Base-by-base conservation (phyloP, 768 basidiomycete species). In the Rhizopogon salebrosus region DNA sequence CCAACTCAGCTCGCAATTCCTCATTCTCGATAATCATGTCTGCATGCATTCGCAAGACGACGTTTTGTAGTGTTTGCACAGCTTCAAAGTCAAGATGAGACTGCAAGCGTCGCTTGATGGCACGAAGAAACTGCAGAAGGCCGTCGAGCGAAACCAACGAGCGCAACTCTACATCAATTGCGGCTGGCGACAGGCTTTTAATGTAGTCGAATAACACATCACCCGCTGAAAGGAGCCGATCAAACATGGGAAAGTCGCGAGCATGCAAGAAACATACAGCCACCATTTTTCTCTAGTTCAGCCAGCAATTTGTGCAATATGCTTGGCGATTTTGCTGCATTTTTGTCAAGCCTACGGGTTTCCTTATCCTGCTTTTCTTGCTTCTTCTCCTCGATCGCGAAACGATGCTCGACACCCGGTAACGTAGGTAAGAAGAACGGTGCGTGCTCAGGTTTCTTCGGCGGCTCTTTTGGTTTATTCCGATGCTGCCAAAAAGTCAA, bases 351-450 rank as follows among this genome's bases (percentile, higher is more conserved):
- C 27, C 79, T 71, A 43, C 75, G 75, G 7, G 81, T 78, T 38
- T 73, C 57, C 54, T 78, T 80, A 54, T 61, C 57, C 59, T 69
- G 46, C 66, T 66, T 58, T 57, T 66, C 60, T 52, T 63, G 49
- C 68, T 75, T 68, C 69, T 76, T 60, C 56, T 71, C 54, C 64
- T 67, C 70, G 5, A 86, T 65, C 13, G 82, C 88, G 66, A 98
- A 95, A 16, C 91, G 80, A 16, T 83, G 77, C 53, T 95, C 92
- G 10, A 93, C 80, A 10, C 94, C 95, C 4, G 89, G 87, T 10
- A 98, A 70, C 1, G 94, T 92, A 20, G 95, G 97, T 14, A 99
- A 74, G 77, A 98, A 99, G 76, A 99, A 99, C 0, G 97, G 97
- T 1, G 94, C 95, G 54, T 92, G 82, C 70, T 98, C 95, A 11